Percentiles rank a stretch among this genome's conserved stretches.
Evolutionary conservation across 345 rosid genomes (phyloP).

Genomic region (Populus davidiana): DNA sequence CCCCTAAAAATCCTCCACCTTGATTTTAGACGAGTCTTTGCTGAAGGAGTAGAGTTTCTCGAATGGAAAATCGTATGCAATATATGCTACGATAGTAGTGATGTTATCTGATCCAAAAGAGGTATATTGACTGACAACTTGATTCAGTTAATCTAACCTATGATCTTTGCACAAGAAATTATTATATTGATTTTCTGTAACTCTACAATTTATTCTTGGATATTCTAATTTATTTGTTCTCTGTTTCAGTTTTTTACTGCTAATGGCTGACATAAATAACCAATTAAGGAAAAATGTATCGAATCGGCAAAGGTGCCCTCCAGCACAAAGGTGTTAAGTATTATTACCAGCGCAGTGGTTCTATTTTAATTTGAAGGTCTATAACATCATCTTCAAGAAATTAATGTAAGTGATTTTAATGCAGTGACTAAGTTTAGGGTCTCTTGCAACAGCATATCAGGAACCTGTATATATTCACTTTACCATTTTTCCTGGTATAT

Average conservation of each 20-base stretch:
- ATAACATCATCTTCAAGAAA: constrained; percentile 9
- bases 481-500: too few relatives aligned
- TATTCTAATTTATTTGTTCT: constrained; percentile 1
- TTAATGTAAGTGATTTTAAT: too few relatives aligned
- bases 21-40: constrained; percentile 32
- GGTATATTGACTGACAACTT: constrained; percentile 26
- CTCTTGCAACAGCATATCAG: too few relatives aligned
- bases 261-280: constrained; percentile 42
- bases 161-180: too few relatives aligned
- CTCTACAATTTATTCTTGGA: not conserved
- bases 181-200: not conserved
- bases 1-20: too few relatives aligned
- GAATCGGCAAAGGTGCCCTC: constrained; percentile 72
- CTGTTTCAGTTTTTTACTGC: constrained; percentile 13
- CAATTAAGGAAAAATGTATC: constrained; percentile 48
- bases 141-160: not conserved
- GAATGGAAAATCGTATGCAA: constrained; percentile 67
- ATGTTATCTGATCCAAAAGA: constrained; percentile 69
- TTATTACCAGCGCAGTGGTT: not conserved
- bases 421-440: too few relatives aligned
- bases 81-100: constrained; percentile 61
- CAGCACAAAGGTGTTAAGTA: constrained; percentile 46
- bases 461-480: too few relatives aligned
- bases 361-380: not conserved
- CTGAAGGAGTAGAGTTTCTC: constrained; percentile 56